Base-by-base conservation (phyloP, 1,284 basidiomycete genomes). In the Pyrrhoderma lamaoense region DNA sequence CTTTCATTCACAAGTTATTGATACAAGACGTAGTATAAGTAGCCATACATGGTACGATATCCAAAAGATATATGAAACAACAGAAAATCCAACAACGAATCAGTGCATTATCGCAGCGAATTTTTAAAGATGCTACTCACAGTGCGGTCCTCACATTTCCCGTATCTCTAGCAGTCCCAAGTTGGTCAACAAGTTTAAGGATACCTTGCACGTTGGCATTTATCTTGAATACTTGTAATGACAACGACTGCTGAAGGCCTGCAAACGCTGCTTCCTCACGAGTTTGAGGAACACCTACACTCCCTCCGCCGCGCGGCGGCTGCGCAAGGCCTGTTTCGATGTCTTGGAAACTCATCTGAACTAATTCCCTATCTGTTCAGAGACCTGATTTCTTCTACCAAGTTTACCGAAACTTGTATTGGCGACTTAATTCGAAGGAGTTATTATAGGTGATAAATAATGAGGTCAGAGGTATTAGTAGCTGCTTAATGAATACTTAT, bases 161-260 rank as follows among this genome's bases (percentile, higher is more conserved):
- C 53, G 82, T 89, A 64, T 96, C 93, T 60, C 82, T 80, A 19
- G 70, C 71, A 0, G 85, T 89, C 3, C 93, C 93, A 2, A 97
- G 76, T 65, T 95, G 88, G 62, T 96, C 90, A 9, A 99, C 88
- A 19, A 95, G 76, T 65, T 92, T 91, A 63, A 93, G 71, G 48
- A 99, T 95, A 11, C 90, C 94, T 61, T 94, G 89, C 4, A 98
- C 93, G 68, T 99, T 99, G 55, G 89, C 82, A 63, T 96, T 95
- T 73, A 99, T 93, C 78, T 98, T 97, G 84, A 99, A 98, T 55
- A 97, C 89, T 66, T 98, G 95, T 14, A 98, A 77, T 1, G 92
- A 91, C 47, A 99, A 75, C 16, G 88, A 87, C 22, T 85, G 85
- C 62, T 96, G 91, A 16, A 97, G 72, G 40, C 73, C 74, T 18